Evolutionary conservation across 2,329 filamentous ascomycete genomes (phyloP).

Genomic region (Drechslera avenae): DNA sequence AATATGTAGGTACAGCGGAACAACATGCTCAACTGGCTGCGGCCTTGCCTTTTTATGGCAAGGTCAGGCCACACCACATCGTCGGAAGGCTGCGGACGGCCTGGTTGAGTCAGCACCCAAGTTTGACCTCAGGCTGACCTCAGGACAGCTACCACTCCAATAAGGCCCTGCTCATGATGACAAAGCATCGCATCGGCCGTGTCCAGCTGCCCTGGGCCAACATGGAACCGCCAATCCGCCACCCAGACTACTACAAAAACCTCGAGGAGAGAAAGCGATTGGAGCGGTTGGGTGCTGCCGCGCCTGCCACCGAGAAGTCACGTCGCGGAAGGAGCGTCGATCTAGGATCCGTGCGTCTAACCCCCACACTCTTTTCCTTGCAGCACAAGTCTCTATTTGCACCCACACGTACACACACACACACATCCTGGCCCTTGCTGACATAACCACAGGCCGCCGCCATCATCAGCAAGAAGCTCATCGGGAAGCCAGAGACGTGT

Average conservation of each 20-base stretch:
- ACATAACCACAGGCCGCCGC: conserved; percentile 32
- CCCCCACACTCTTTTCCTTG: conserved; percentile 8
- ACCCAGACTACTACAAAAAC: conserved; percentile 48
- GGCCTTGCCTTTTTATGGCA: conserved; percentile 14
- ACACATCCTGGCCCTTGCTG: conserved; percentile 17
- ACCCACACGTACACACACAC: no score
- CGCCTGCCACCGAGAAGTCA: conserved; percentile 13
- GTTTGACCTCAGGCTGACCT: conserved; percentile 30
- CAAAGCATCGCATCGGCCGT: conserved; percentile 64
- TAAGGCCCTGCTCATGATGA: conserved; percentile 62
- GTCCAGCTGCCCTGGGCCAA: conserved; percentile 62
- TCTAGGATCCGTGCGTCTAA: conserved; percentile 35
- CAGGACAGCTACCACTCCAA: conserved; percentile 61
- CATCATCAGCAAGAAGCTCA: conserved; percentile 35
- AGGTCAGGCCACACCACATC: conserved; percentile 4
- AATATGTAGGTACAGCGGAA: conserved; percentile 55
- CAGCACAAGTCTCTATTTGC: conserved; percentile 5
- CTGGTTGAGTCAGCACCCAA: conserved; percentile 15
- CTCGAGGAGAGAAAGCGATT: conserved; percentile 23
- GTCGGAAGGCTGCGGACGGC: conserved; percentile 12
- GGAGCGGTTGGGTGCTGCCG: not conserved
- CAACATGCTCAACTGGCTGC: not conserved
- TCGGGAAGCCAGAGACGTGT: conserved; percentile 24
- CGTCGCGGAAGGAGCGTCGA: conserved; percentile 32
- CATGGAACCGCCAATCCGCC: conserved; percentile 64